Percentiles rank a stretch among this genome's conserved stretches.
phyloP scores from a whole-genome alignment of 345 rosid species.

The Streptanthus diversifolius region DNA sequence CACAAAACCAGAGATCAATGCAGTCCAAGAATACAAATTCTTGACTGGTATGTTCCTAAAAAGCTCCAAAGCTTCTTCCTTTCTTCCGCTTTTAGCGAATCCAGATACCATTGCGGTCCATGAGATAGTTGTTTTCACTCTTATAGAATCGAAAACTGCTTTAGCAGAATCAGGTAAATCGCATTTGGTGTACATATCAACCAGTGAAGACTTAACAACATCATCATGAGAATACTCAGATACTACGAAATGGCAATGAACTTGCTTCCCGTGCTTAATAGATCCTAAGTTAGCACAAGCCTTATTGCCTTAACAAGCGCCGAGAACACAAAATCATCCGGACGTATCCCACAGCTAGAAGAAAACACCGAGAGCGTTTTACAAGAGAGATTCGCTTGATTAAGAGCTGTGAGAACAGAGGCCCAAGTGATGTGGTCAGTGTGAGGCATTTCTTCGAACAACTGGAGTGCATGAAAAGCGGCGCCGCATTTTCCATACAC shows the following conservation, averaged over 20 bases:
- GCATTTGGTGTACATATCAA: constrained; percentile 75
- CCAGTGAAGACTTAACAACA: constrained; percentile 69
- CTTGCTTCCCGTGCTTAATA: constrained; percentile 55
- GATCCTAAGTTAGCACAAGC: constrained; percentile 59
- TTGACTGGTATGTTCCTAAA: constrained; percentile 40
- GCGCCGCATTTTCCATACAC: constrained; percentile 51
- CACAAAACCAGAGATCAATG: constrained; percentile 71
- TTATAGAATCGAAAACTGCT: constrained; percentile 51
- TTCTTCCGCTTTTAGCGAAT: constrained; percentile 62
- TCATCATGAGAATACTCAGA: constrained; percentile 51
- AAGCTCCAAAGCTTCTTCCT: constrained; percentile 49
- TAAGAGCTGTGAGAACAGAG: constrained; percentile 61
- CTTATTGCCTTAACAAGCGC: constrained; percentile 61
- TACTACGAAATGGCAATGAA: constrained; percentile 48
- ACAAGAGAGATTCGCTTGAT: constrained; percentile 46
- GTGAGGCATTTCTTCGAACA: constrained; percentile 64
- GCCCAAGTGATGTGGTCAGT: constrained; percentile 70
- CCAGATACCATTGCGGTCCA: constrained; percentile 67
- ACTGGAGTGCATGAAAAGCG: constrained; percentile 37
- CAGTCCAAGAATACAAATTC: constrained; percentile 67
- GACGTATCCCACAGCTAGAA: constrained; percentile 35
- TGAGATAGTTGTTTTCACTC: constrained; percentile 45
- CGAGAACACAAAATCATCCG: constrained; percentile 65
- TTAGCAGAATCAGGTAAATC: constrained; percentile 44
- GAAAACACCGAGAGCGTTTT: constrained; percentile 49